Evolutionary conservation across 2,329 filamentous ascomycete genomes (phyloP), one percentile per base, ranked within the genome.

Genomic region (Aspergillus fischeri): DNA sequence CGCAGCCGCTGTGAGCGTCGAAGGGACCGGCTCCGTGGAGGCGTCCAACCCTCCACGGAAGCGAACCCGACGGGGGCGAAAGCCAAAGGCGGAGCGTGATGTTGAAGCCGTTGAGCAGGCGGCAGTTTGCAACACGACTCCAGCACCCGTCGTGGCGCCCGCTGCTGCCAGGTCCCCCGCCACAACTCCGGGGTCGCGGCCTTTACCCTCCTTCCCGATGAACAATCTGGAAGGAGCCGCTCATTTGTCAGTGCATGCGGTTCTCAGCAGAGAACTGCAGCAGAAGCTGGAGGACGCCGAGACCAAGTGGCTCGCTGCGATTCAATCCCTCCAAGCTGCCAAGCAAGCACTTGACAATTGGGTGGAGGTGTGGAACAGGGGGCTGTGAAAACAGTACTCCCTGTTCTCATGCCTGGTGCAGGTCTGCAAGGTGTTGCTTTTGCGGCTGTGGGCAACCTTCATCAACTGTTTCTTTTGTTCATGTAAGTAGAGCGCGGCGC

Each of bases 231-330:
- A 61, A 42, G 65, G 61, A n/a, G 60, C 68, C 8, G 60, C 65
- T 50, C 53, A 60, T 29, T 48, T 69, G 51, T 65, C 69, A 80
- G 29, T 66, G 75, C 77, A 64, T 49, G 83, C 77, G 14, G 84
- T 82, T 1, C 82, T 83, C 21, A 86, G 77, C 9, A 81, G 78
- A 1, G 84, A 88, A 4, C 81, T 82, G 1, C 79, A 83, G 1
- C 78, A 73, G 11, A 81, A 80, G 62, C 82, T 87, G 1, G 80
- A 77, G 11, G 83, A 76, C 0, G 85, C 83, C 5, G 81, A 82
- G 25, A 80, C 75, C 24, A 87, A 79, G 29, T 86, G 80, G 20
- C 81, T 81, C 54, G 83, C 78, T 51, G 61, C 63, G 25, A 60
- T 59, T 11, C 51, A 62, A 20, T 60, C 65, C n/a, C 55, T 68